These are phyloP conservation scores for Acacia concinna DNA, from an alignment of 331 rosid genomes.

Conservation along the genomic window DNA sequence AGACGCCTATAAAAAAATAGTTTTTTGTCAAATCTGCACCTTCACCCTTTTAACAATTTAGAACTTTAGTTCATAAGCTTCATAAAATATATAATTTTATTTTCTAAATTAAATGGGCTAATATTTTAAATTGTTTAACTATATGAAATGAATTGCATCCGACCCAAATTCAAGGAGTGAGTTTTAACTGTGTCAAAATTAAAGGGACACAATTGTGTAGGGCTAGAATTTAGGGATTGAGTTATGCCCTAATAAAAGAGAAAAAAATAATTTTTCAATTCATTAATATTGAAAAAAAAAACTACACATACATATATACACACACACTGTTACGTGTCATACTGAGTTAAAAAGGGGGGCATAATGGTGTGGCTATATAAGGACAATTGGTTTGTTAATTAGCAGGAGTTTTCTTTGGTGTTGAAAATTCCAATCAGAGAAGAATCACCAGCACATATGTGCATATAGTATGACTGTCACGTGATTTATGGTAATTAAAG, in stretches of 20 bases:
- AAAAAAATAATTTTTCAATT: too few species aligned
- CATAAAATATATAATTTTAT: too few species aligned
- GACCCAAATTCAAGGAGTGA: too few species aligned
- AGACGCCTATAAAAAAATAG: too few species aligned
- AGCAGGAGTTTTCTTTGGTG: neutral
- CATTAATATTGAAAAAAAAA: neutral
- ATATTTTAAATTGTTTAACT: too few species aligned
- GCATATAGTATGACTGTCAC: constrained; percentile 20
- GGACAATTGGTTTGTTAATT: neutral
- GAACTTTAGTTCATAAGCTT: neutral
- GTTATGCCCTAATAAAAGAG: too few species aligned
- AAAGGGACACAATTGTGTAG: neutral
- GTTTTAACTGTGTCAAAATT: too few species aligned
- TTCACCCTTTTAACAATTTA: too few species aligned
- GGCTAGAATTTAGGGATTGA: too few species aligned
- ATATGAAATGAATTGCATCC: fast-evolving
- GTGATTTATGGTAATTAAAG: constrained; percentile 12
- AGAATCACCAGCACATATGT: neutral
- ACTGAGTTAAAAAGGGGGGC: neutral
- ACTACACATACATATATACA: too few species aligned
- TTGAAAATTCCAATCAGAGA: neutral
- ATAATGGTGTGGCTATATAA: neutral
- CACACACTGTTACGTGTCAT: neutral
- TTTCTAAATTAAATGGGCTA: neutral
- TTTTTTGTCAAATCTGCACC: too few species aligned